Evolutionary conservation across 441 rosid genomes (phyloP).

Genomic region (Breynia disticha): DNA sequence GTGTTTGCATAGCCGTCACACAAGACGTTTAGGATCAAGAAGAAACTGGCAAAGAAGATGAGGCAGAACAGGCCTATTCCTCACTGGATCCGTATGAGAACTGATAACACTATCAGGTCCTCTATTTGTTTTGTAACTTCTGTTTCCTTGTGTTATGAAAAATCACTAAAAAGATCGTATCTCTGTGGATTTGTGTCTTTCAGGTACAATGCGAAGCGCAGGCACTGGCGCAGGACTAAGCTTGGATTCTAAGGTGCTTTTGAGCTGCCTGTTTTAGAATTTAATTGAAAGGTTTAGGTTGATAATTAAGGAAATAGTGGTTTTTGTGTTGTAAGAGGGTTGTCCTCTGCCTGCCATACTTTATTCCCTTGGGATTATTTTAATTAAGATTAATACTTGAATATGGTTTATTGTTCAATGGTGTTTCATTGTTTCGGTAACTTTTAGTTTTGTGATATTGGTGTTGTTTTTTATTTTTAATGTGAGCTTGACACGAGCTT

Average conservation of each 20-base stretch:
- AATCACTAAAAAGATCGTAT: not conserved
- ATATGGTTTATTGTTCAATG: too few relatives aligned
- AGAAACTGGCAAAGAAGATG: constrained; percentile 87
- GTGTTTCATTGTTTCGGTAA: too few relatives aligned
- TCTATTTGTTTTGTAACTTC: not conserved
- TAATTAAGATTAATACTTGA: too few relatives aligned
- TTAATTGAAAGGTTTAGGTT: too few relatives aligned
- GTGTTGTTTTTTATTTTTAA: too few relatives aligned
- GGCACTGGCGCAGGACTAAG: constrained; percentile 81
- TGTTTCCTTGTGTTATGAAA: not conserved
- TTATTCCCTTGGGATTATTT: too few relatives aligned
- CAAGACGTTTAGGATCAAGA: constrained; percentile 74
- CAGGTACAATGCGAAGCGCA: constrained; percentile 71
- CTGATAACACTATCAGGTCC: constrained; percentile 83
- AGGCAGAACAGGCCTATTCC: constrained; percentile 92
- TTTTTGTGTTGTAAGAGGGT: too few relatives aligned
- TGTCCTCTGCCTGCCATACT: too few relatives aligned
- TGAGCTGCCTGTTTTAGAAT: too few relatives aligned
- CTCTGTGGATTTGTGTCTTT: not conserved
- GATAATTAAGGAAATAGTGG: too few relatives aligned
- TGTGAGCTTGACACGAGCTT: too few relatives aligned
- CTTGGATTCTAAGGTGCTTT: constrained; percentile 63
- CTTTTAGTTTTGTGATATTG: too few relatives aligned
- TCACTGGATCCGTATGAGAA: constrained; percentile 77
- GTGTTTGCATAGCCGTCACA: constrained; percentile 56